phyloP scores from a whole-genome alignment of 495 filamentous ascomycete species.

The Neurospora discreta region DNA sequence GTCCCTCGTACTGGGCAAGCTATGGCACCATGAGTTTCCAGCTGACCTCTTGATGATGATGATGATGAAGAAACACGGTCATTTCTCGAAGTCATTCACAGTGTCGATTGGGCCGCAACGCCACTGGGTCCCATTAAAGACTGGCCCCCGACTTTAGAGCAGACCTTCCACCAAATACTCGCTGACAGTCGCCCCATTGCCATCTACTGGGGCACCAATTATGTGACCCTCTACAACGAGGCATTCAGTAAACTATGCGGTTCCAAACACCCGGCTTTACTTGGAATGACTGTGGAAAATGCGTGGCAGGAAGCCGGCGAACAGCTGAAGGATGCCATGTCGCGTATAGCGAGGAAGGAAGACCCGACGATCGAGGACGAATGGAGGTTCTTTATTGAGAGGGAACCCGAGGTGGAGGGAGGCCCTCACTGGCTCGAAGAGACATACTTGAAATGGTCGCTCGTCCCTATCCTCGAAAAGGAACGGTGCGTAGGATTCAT shows the following conservation, averaged over 20 bases:
- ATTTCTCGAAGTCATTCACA: constrained; percentile 23
- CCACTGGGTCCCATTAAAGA: constrained; percentile 48
- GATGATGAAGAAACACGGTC: constrained; percentile 17
- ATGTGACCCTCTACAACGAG: constrained; percentile 36
- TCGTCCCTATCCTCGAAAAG: constrained; percentile 46
- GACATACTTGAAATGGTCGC: constrained; percentile 50
- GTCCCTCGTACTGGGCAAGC: not conserved
- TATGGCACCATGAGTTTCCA: not conserved
- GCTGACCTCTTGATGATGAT: not conserved
- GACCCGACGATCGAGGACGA: constrained; percentile 22
- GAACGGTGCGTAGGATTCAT: constrained; percentile 35
- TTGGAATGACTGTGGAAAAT: constrained; percentile 28
- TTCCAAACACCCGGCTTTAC: constrained; percentile 23
- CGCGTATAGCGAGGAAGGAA: constrained; percentile 11
- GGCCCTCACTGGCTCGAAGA: constrained; percentile 44
- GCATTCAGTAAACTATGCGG: constrained; percentile 30
- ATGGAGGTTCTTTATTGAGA: constrained; percentile 35
- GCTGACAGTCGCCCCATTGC: constrained; percentile 54
- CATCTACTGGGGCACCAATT: constrained; percentile 34
- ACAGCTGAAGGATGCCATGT: constrained; percentile 23
- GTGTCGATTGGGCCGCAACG: constrained; percentile 45
- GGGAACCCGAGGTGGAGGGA: constrained; percentile 20
- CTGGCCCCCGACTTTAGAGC: constrained; percentile 45
- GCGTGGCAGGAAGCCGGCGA: constrained; percentile 25
- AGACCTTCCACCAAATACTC: constrained; percentile 52